Conservation (phyloP, 106 monocot genomes). For the Allium fistulosum region DNA sequence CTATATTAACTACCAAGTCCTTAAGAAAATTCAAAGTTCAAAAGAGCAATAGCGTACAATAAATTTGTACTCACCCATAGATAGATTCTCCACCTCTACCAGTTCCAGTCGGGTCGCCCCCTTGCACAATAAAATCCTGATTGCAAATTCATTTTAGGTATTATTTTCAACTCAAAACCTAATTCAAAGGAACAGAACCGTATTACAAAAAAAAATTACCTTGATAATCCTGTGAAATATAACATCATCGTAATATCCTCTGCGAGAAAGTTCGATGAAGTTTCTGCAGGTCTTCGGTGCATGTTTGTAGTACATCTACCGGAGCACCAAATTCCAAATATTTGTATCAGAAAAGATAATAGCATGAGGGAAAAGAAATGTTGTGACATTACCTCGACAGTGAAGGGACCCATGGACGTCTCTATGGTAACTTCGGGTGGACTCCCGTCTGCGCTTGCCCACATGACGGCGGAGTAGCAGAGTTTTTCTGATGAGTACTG, state of each 20-base stretch:
- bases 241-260: constrained; percentile 96
- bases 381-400: constrained; percentile 46
- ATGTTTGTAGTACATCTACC: constrained; percentile 98
- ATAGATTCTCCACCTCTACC: constrained; percentile 97
- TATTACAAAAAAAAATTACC: constrained; percentile 16
- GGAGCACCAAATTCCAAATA: too few relatives aligned
- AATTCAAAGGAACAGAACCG: background rate
- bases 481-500: background rate
- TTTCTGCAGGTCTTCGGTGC: constrained; percentile 94
- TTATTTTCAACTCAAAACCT: too few relatives aligned
- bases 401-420: constrained; percentile 90
- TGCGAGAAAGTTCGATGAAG: constrained; percentile 90
- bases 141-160: too few relatives aligned
- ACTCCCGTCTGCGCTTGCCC: constrained; percentile 70
- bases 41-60: too few relatives aligned
- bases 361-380: background rate
- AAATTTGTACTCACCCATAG: constrained; percentile 46
- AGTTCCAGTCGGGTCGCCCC: constrained; percentile 97
- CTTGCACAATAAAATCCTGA: constrained; percentile 96
- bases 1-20: too few relatives aligned
- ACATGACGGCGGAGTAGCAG: constrained; percentile 25
- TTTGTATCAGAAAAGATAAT: background rate
- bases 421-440: constrained; percentile 88
- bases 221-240: constrained; percentile 98
- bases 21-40: too few relatives aligned